Evolutionary conservation across 352 stramenopile genomes (phyloP), one percentile per base, ranked within the genome.

Genomic region (Lagenidium giganteum): DNA sequence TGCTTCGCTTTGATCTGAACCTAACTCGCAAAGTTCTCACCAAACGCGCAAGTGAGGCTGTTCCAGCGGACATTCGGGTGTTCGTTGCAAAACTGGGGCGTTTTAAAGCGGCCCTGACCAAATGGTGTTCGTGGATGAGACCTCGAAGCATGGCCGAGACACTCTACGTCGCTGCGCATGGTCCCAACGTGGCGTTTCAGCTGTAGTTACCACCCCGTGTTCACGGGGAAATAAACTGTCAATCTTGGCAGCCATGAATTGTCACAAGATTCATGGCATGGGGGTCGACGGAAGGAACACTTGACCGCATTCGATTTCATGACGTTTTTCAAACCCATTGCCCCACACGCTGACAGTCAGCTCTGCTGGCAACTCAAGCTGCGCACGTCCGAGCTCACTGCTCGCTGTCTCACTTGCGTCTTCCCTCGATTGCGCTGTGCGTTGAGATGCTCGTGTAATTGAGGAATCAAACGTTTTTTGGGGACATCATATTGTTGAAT

Each of bases 281-380:
- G 50, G 31, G 33, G 4, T 51, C 27, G 8, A 55, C 44, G 3
- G 20, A 34, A 2, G 55, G 49, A 11, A 70, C 56, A 0, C 64
- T 61, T 12, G 56, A 33, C 5, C 35, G 55, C 17, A 3, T 17
- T 13, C 33, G 1, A 2, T 64, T 65, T 28, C 51, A 63, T 28
- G 11, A 36, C 1, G 32, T 16, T 2, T 37, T 51, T 30, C 8
- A 37, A 2, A 27, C 9, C 1, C 20, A 14, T n/a, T n/a, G n/a
- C n/a, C n/a, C n/a, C n/a, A n/a, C n/a, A n/a, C n/a, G n/a, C n/a
- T n/a, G n/a, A n/a, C n/a, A n/a, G n/a, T n/a, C n/a, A n/a, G n/a
- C n/a, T n/a, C n/a, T n/a, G n/a, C n/a, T n/a, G n/a, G n/a, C n/a
- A n/a, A n/a, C n/a, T n/a, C n/a, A n/a, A n/a, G n/a, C n/a, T n/a